Evolutionary conservation across 129 eudicot genomes (phyloP).

Genomic region (Oenanthe sinensis): DNA sequence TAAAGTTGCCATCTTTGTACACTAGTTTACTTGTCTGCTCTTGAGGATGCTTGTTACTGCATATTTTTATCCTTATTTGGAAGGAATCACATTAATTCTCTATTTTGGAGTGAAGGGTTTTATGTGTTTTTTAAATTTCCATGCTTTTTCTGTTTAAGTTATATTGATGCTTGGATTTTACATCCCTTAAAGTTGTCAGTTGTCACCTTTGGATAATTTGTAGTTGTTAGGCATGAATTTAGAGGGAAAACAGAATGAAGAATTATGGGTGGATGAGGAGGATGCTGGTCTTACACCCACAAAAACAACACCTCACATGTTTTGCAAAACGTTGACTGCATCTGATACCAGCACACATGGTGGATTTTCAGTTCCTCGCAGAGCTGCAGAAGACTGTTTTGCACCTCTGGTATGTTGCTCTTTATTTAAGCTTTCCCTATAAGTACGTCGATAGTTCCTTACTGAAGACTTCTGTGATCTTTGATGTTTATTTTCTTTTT

Average conservation of each 20-base stretch:
- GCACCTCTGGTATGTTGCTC: slow-evolving; percentile 55
- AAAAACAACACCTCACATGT: slow-evolving; percentile 85
- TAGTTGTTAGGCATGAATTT: slow-evolving; percentile 31
- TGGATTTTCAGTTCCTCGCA: slow-evolving; percentile 90
- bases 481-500: background rate
- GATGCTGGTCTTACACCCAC: slow-evolving; percentile 34
- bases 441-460: background rate
- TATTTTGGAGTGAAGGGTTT: slow-evolving; percentile 2
- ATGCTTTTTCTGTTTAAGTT: background rate
- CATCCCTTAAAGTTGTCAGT: background rate
- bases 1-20: background rate
- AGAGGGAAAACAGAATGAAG: slow-evolving; percentile 35
- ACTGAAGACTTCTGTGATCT: background rate
- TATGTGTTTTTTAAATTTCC: background rate
- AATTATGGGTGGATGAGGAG: slow-evolving; percentile 38
- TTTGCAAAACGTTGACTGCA: slow-evolving; percentile 92
- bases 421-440: background rate
- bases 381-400: slow-evolving; percentile 87
- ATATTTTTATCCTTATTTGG: background rate
- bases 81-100: slow-evolving; percentile 7
- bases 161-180: background rate
- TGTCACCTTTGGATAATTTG: background rate
- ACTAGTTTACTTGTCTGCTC: background rate
- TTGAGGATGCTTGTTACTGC: background rate
- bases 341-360: slow-evolving; percentile 98